phyloP scores from a whole-genome alignment of 176 grass and related monocot genomes.

The Triticum turgidum region DNA sequence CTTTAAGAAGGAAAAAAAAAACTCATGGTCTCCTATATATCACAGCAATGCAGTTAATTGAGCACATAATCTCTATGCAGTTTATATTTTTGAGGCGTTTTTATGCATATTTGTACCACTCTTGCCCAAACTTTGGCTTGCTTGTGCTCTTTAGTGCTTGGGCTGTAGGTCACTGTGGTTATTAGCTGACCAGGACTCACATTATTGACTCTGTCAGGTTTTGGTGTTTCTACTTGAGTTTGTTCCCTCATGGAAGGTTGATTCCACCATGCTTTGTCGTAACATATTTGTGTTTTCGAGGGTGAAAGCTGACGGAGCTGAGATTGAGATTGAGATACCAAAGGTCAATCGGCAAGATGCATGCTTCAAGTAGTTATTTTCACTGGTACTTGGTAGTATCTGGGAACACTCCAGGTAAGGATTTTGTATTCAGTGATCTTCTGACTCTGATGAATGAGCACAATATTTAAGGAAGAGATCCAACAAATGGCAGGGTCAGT shows the following conservation, averaged over 20 bases:
- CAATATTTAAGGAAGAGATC: slow-evolving; percentile 2
- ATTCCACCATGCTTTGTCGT: background rate
- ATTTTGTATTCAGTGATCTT: background rate
- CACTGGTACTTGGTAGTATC: slow-evolving; percentile 67
- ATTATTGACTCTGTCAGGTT: background rate
- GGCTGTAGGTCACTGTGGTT: background rate
- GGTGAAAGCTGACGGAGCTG: slow-evolving; percentile 60
- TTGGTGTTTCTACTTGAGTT: background rate
- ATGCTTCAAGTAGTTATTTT: slow-evolving; percentile 73
- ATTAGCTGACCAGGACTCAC: background rate
- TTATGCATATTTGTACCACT: background rate
- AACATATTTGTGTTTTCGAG: slow-evolving; percentile 20
- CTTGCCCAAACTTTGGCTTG: background rate
- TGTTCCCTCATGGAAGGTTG: slow-evolving; percentile 1
- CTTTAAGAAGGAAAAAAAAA: background rate
- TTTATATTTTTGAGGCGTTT: background rate
- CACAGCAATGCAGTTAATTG: background rate
- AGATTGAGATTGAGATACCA: slow-evolving; percentile 56
- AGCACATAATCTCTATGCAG: background rate
- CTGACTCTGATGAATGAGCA: background rate
- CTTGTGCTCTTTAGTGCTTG: background rate
- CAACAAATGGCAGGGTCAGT: background rate
- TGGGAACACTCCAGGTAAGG: slow-evolving; percentile 63
- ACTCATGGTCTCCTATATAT: background rate
- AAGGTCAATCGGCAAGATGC: slow-evolving; percentile 72